These are phyloP conservation scores for Triglochin maritima DNA, from an alignment of 106 monocot genomes.

Conservation along the genomic window DNA sequence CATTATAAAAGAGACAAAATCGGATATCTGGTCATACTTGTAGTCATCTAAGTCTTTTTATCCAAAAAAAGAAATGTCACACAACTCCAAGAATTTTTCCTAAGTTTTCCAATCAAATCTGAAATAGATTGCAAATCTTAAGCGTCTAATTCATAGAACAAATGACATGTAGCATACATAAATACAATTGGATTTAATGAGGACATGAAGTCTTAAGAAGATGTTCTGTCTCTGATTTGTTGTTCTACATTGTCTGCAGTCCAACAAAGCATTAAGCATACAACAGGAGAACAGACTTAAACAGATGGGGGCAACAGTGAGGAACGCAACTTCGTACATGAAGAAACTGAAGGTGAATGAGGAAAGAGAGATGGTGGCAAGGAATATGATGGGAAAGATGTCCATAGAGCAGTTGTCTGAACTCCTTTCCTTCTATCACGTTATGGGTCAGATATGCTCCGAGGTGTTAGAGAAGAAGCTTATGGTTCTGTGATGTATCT, in stretches of 20 bases:
- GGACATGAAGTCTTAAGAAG: no score
- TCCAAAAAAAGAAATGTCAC: no score
- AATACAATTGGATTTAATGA: no score
- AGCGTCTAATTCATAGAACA: no score
- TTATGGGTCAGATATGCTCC: constrained; percentile 65
- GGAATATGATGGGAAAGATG: constrained; percentile 65
- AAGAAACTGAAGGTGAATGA: constrained; percentile 49
- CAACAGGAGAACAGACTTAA: constrained; percentile 85
- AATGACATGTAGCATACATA: no score
- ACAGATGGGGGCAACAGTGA: constrained; percentile 94
- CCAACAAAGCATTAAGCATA: constrained; percentile 47
- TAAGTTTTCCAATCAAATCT: no score
- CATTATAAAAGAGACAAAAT: no score
- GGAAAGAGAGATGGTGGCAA: constrained; percentile 43
- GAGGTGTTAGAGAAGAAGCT: constrained; percentile 55
- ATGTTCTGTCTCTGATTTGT: background rate
- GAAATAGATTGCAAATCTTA: no score
- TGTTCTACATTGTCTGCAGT: constrained; percentile 26
- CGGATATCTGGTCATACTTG: no score
- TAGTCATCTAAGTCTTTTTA: no score
- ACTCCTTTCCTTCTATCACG: constrained; percentile 71
- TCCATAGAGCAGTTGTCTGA: constrained; percentile 57
- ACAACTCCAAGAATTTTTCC: no score
- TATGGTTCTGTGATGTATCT: background rate
- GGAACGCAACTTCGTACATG: constrained; percentile 61